Evolutionary conservation across 2,329 filamentous ascomycete genomes (phyloP).

Genomic region (Colletotrichum lindemuthianum): DNA sequence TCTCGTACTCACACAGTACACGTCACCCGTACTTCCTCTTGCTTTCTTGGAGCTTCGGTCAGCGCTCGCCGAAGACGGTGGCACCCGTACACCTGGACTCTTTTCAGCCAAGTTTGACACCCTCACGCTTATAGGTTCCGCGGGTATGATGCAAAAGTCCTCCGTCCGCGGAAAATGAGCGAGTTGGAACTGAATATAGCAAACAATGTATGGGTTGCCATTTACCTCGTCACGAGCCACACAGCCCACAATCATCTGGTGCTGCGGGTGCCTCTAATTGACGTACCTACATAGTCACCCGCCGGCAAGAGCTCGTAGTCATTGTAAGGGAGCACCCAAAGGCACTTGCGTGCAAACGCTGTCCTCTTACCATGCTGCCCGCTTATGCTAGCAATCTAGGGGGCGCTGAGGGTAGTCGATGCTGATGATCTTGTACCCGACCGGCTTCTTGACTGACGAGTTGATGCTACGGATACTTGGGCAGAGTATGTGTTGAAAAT

Average conservation of each 20-base stretch:
- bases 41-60: constrained; percentile 9
- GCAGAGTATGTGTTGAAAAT: constrained; percentile 58
- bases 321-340: constrained; percentile 15
- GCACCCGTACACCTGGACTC: constrained; percentile 55
- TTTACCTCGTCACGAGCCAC: constrained; percentile 54
- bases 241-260: constrained; percentile 51
- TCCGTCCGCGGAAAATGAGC: constrained; percentile 66
- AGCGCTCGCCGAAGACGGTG: constrained; percentile 20
- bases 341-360: constrained; percentile 16
- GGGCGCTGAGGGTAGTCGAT: constrained; percentile 6
- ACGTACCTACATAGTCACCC: constrained; percentile 15
- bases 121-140: constrained; percentile 62
- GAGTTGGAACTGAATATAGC: constrained; percentile 65
- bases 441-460: constrained; percentile 54
- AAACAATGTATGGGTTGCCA: constrained; percentile 65
- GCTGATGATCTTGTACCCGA: constrained; percentile 32
- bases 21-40: background rate
- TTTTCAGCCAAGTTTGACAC: constrained; percentile 63
- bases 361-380: constrained; percentile 27
- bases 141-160: constrained; percentile 69
- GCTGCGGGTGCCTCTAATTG: constrained; percentile 50
- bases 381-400: constrained; percentile 14
- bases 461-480: constrained; percentile 63
- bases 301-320: constrained; percentile 15
- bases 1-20: background rate